Conservation (phyloP, 495 filamentous ascomycete genomes). For the Hyaloscypha hepaticicola region DNA sequence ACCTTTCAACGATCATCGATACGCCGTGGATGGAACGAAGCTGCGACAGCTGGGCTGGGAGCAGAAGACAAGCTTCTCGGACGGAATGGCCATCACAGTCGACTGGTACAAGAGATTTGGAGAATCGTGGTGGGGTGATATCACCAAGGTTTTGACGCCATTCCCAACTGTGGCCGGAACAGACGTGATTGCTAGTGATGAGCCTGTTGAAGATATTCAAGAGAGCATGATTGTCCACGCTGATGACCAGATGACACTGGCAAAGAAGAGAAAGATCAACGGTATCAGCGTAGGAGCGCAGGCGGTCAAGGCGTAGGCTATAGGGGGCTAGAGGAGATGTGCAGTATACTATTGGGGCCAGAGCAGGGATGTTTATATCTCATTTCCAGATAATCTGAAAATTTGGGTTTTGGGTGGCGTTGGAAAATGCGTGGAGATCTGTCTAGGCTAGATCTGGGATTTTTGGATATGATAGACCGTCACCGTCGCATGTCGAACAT, state of each 20-base stretch:
- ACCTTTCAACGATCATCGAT: slow-evolving; percentile 71
- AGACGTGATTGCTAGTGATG: slow-evolving; percentile 49
- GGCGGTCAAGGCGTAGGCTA: neutral
- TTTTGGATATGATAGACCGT: neutral
- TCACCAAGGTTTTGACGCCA: slow-evolving; percentile 58
- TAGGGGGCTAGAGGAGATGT: neutral
- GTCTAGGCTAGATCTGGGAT: neutral
- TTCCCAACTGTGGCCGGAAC: slow-evolving; percentile 55
- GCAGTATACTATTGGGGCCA: neutral
- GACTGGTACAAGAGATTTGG: slow-evolving; percentile 67
- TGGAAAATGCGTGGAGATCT: neutral
- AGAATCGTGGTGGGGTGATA: slow-evolving; percentile 71
- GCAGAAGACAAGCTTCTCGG: slow-evolving; percentile 58
- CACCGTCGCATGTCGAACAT: neutral
- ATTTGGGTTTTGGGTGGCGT: neutral
- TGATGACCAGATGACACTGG: slow-evolving; percentile 28
- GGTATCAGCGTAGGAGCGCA: neutral
- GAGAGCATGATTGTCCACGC: slow-evolving; percentile 30
- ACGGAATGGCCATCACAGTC: slow-evolving; percentile 64
- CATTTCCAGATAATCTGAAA: neutral
- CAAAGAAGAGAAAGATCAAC: slow-evolving; percentile 31
- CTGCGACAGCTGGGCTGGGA: slow-evolving; percentile 64
- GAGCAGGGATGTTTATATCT: neutral
- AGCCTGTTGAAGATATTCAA: slow-evolving; percentile 44
- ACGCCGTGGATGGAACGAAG: slow-evolving; percentile 67